Base-by-base conservation (phyloP, 208 protist species). In the Leishmania turanica region DNA sequence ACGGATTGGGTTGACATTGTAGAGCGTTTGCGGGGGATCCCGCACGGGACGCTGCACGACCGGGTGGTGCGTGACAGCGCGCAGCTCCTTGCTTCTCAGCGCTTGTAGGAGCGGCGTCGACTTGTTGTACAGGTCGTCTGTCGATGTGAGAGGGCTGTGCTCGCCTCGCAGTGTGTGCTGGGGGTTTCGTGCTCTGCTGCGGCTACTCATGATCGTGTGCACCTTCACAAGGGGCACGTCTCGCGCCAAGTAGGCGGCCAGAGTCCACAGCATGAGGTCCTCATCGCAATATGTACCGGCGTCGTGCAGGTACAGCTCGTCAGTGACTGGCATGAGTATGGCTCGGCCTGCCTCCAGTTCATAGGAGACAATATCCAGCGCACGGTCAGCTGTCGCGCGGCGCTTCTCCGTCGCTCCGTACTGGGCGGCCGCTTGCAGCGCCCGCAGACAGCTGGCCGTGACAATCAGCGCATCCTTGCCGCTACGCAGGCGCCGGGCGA, bases 201-300 rank as follows among this genome's bases (percentile, higher is more conserved):
- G 79, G 1, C 68, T 77, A 77, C 89, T 89, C 69, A 96, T 92
- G 21, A 98, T 82, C 37, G 93, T 93, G 79, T 91, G 84, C n/a
- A 94, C 89, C 78, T 93, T 92, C 78, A 96, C 91, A 27, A 96
- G 68, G 8, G 95, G 95, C 40, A 96, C 51, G 84, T 96, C 93
- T 8, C 93, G 89, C 0, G 93, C 91, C 34, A 95, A 88, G 79
- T 90, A 94, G 24, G 93, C 95, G 31, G 93, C 93, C 40, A 98
- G 53, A 2, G 91, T 95, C 93, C 95, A 98, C 56, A 96, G 84
- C 86, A 98, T 93, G 27, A 98, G 79, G 81, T 98, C 95, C 77
- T 98, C 95, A 71, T 96, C 92, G 79, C 92, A 96, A 84, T 95
- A 96, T 17, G 85, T 83, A 2, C 92, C 91, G 2, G 91, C 95